Percentiles rank a stretch among this genome's conserved stretches.
phyloP scores from a whole-genome alignment of 2,329 filamentous ascomycete species.

The Lasiodiplodia sp. region DNA sequence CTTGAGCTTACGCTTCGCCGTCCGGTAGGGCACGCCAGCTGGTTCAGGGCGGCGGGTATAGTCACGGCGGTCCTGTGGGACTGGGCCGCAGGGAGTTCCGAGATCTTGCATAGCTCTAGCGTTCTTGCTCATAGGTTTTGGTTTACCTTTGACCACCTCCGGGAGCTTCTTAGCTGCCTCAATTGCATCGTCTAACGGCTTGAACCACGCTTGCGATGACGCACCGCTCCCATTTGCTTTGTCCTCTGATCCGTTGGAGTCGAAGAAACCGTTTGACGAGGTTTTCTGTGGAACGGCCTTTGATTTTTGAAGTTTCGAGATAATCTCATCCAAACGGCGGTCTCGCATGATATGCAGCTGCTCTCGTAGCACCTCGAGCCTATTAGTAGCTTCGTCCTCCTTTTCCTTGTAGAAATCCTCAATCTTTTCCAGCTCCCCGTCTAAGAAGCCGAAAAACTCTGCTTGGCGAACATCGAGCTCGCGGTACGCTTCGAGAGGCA shows the following conservation, averaged over 20 bases:
- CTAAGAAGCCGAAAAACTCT: conserved; percentile 89
- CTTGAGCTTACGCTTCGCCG: conserved; percentile 91
- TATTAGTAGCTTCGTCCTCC: conserved; percentile 80
- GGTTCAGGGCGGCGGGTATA: conserved; percentile 49
- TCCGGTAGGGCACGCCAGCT: conserved; percentile 77
- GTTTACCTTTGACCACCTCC: conserved; percentile 21
- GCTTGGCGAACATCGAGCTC: conserved; percentile 75
- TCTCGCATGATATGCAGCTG: conserved; percentile 95
- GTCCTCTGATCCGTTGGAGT: background rate
- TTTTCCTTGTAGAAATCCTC: conserved; percentile 88
- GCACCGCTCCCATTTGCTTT: background rate
- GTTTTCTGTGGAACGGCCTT: conserved; percentile 48
- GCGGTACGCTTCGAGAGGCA: conserved; percentile 63
- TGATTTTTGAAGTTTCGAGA: conserved; percentile 57
- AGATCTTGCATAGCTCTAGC: conserved; percentile 40
- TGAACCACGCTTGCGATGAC: conserved; percentile 2
- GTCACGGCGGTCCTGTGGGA: conserved; percentile 49
- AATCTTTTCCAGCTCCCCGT: conserved; percentile 87
- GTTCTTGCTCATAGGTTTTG: conserved; percentile 10
- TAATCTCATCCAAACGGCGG: conserved; percentile 74
- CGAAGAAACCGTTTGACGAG: conserved; percentile 47
- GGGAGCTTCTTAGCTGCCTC: conserved; percentile 44
- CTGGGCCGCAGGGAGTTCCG: conserved; percentile 51
- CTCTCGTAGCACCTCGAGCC: conserved; percentile 74
- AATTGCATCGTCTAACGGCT: conserved; percentile 44